These are phyloP conservation scores for Oryza officinalis DNA, from an alignment of 176 grass and related monocot species.

Conservation along the genomic window DNA sequence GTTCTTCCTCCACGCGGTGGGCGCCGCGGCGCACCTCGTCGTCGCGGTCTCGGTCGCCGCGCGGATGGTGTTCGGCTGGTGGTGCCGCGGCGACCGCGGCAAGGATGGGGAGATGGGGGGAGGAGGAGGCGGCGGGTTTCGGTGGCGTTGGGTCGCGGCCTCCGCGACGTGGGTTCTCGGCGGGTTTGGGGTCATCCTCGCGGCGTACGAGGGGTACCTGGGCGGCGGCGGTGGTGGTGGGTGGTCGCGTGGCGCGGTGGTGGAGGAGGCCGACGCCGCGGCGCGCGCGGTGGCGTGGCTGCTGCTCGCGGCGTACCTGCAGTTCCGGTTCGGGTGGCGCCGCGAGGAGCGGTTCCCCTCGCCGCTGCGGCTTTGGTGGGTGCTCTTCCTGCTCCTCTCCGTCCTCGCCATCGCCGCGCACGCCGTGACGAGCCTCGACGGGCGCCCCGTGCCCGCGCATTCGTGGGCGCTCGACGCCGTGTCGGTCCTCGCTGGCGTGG, in stretches of 20 bases:
- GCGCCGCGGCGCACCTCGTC: slow-evolving; percentile 29
- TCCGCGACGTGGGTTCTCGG: slow-evolving; percentile 36
- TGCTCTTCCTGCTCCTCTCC: slow-evolving; percentile 61
- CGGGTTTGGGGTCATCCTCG: slow-evolving; percentile 30
- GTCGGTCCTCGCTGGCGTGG: slow-evolving; percentile 19
- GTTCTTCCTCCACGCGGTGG: slow-evolving; percentile 24
- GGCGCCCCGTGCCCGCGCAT: slow-evolving; percentile 19
- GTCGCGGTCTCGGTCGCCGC: slow-evolving; percentile 37
- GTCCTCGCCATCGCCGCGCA: slow-evolving; percentile 26
- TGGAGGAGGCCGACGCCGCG: slow-evolving; percentile 34
- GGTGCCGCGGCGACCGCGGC: too few relatives aligned
- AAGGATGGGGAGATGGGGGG: background rate
- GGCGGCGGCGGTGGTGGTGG: background rate
- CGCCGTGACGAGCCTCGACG: slow-evolving; percentile 22
- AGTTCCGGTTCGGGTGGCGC: slow-evolving; percentile 31
- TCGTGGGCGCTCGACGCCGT: slow-evolving; percentile 59
- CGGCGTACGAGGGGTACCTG: slow-evolving; percentile 34
- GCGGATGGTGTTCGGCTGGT: slow-evolving; percentile 6
- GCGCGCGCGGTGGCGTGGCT: slow-evolving; percentile 55
- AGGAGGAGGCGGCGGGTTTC: slow-evolving; percentile 9
- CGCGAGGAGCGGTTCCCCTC: slow-evolving; percentile 52
- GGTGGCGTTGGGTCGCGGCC: slow-evolving; percentile 22
- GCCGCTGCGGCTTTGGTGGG: slow-evolving; percentile 65
- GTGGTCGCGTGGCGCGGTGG: slow-evolving; percentile 39
- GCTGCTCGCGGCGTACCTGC: slow-evolving; percentile 58